Base-by-base conservation (phyloP, 495 filamentous ascomycete genomes). In the Xylaria bambusicola region DNA sequence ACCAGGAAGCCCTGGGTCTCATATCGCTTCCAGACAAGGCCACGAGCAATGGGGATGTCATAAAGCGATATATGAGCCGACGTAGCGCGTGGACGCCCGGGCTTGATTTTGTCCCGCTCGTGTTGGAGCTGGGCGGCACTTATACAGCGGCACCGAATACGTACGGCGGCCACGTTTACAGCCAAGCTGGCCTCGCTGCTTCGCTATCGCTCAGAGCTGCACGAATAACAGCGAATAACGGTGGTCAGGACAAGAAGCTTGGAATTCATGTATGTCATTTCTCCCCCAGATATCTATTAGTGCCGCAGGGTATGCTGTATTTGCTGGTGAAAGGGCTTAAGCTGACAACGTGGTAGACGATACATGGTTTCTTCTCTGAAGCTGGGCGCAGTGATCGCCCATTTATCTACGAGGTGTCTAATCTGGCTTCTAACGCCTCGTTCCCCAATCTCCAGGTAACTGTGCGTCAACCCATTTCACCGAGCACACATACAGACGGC, bases 141-240 rank as follows among this genome's bases (percentile, higher is more conserved):
- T 0, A 21, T 20, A 8, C 38, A 18, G 36, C 36, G 18, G 4
- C 1, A 6, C 3, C 9, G 21, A 23, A 68, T 1, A 79, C 81
- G 10, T 88, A 78, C 63, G 88, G 88, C 7, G 87, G 86, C 0
- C 85, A 88, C 72, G 87, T 89, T 6, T 90, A 85, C 60, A 81
- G 82, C 2, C 88, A 91, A 63, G 77, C 84, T 0, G 84, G 80
- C 6, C 78, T 86, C 69, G 86, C 84, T 0, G 86, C 82, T 12
- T 83, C 80, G 4, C 78, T 80, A 13, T 78, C 86, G 10, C 63
- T 56, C 6, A 23, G 40, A n/a, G 56, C 24, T 6, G 72, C 74
- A 35, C 77, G 82, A 1, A 72, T 70, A 36, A 67, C 74, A 1
- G 18, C 50, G 8, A 52, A 57, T 41, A 55, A 69, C 24, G 63